phyloP scores from a whole-genome alignment of 805 yeast species.

The Brettanomyces sp. region DNA sequence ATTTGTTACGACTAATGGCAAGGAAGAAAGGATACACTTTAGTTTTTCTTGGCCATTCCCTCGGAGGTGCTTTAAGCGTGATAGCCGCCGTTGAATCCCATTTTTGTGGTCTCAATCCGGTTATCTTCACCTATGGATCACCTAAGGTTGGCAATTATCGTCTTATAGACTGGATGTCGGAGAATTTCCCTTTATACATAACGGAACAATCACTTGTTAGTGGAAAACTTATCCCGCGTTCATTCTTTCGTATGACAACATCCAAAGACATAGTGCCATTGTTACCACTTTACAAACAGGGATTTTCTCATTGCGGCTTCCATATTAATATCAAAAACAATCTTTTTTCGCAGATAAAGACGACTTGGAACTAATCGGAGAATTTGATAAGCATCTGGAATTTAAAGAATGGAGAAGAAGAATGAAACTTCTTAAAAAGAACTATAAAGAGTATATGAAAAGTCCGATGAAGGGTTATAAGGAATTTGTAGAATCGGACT shows the following conservation, averaged over 20 bases:
- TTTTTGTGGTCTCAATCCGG: conserved; percentile 43
- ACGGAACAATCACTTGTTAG: conserved; percentile 19
- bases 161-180: conserved; percentile 43
- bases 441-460: conserved; percentile 1
- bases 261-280: conserved; percentile 49
- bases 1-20: background rate
- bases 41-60: conserved; percentile 37
- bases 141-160: conserved; percentile 52
- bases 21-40: conserved; percentile 24
- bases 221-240: conserved; percentile 12
- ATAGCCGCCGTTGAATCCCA: conserved; percentile 56
- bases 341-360: background rate
- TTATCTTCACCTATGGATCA: conserved; percentile 49
- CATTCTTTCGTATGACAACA: conserved; percentile 49
- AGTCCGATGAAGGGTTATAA: background rate
- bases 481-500: background rate
- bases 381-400: background rate
- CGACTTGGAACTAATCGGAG: background rate
- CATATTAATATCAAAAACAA: background rate
- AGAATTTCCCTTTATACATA: conserved; percentile 23
- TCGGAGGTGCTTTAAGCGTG: conserved; percentile 56
- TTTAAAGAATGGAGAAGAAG: background rate
- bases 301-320: conserved; percentile 35
- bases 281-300: conserved; percentile 43
- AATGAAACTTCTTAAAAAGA: background rate